Conservation (phyloP, 352 stramenopile species). For the Pythium folliculosum region DNA sequence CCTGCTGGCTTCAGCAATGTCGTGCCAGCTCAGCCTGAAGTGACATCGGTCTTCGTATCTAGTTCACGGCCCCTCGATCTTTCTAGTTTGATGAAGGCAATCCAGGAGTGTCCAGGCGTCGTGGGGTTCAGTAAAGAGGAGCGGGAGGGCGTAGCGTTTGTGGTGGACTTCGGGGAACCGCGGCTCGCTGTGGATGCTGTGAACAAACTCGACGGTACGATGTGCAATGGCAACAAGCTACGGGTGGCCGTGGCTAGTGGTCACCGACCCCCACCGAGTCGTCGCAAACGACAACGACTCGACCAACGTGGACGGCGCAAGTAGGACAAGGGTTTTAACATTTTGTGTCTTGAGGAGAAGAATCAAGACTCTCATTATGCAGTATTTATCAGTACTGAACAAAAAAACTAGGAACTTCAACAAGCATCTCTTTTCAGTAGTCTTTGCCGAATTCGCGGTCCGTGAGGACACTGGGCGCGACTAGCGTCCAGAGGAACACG, state of each 20-base stretch:
- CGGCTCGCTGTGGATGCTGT: constrained; percentile 41
- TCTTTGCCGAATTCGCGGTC: constrained; percentile 87
- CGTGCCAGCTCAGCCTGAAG: not conserved
- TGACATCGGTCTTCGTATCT: constrained; percentile 49
- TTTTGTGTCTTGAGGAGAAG: too few relatives aligned
- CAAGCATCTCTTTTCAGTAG: not conserved
- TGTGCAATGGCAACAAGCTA: constrained; percentile 60
- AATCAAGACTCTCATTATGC: too few relatives aligned
- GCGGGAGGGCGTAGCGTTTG: constrained; percentile 37
- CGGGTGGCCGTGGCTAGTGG: constrained; percentile 32
- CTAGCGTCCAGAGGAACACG: constrained; percentile 94
- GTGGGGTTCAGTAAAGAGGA: constrained; percentile 55
- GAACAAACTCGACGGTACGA: constrained; percentile 47
- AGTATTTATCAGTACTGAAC: constrained; percentile 5
- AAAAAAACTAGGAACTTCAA: not conserved
- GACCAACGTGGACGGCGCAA: constrained; percentile 52
- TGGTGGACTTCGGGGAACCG: constrained; percentile 57
- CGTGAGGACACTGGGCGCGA: constrained; percentile 91
- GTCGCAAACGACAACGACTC: constrained; percentile 70
- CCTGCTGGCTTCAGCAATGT: not conserved
- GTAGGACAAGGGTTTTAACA: constrained; percentile 10
- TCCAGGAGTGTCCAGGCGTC: constrained; percentile 56
- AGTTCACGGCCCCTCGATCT: constrained; percentile 52
- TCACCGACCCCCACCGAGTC: constrained; percentile 37
- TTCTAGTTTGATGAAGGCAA: constrained; percentile 40